Conservation (phyloP, 192 early-diverging fungal genomes). For the Phlyctochytrium planicorne region DNA sequence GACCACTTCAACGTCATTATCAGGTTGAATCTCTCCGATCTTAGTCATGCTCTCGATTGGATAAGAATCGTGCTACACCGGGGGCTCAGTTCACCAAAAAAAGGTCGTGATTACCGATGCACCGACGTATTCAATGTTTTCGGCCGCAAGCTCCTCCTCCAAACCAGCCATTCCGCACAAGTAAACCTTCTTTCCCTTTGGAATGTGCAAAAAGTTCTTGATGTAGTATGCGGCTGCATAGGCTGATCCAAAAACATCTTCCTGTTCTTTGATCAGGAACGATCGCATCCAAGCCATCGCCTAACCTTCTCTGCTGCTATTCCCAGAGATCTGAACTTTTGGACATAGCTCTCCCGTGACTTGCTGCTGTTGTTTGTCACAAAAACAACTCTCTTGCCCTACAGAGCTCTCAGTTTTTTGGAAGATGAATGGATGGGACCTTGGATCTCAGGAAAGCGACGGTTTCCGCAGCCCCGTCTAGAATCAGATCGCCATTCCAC, state of each 20-base stretch:
- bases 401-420: neutral
- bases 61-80: conserved; percentile 44
- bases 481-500: conserved; percentile 74
- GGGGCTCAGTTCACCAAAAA: neutral
- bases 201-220: conserved; percentile 76
- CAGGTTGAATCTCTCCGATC: conserved; percentile 57
- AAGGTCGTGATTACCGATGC: conserved; percentile 34
- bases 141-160: conserved; percentile 74
- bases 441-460: conserved; percentile 60
- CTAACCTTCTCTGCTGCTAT: conserved; percentile 73
- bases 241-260: conserved; percentile 92
- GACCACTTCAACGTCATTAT: conserved; percentile 81
- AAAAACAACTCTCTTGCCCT: conserved; percentile 88
- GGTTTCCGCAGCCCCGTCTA: conserved; percentile 69
- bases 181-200: conserved; percentile 86
- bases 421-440: neutral
- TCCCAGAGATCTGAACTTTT: conserved; percentile 80
- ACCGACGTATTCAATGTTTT: conserved; percentile 70
- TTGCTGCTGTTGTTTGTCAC: conserved; percentile 97
- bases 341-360: conserved; percentile 74
- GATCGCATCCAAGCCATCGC: neutral
- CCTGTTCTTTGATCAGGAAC: conserved; percentile 37
- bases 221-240: conserved; percentile 93
- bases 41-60: conserved; percentile 50
- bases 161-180: conserved; percentile 90